These are phyloP conservation scores for Bisporella sp. DNA, from an alignment of 2,329 filamentous ascomycete genomes.

Conservation along the genomic window DNA sequence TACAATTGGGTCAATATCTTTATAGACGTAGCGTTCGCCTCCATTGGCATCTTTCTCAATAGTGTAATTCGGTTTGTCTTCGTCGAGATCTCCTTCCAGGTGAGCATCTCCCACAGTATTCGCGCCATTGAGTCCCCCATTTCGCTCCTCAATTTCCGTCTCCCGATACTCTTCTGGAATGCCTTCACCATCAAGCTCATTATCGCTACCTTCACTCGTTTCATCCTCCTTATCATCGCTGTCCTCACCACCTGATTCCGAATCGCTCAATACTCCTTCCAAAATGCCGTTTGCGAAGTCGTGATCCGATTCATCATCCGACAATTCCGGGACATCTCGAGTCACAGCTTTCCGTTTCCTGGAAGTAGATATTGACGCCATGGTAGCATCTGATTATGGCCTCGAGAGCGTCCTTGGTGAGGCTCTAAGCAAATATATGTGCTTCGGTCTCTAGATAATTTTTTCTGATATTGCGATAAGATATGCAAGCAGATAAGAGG, in stretches of 20 bases:
- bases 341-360: constrained; percentile 59
- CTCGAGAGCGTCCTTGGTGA: no score
- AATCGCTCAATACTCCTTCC: constrained; percentile 49
- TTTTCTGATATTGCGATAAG: no score
- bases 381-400: constrained; percentile 6
- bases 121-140: constrained; percentile 31
- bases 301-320: constrained; percentile 49
- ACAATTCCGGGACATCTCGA: constrained; percentile 41
- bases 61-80: constrained; percentile 41
- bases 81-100: constrained; percentile 27
- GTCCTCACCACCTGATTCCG: constrained; percentile 52
- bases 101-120: constrained; percentile 28
- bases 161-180: constrained; percentile 28
- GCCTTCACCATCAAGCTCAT: constrained; percentile 35
- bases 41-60: constrained; percentile 81
- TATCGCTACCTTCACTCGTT: constrained; percentile 32
- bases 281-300: constrained; percentile 50
- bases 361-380: constrained; percentile 21
- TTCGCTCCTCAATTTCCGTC: constrained; percentile 28
- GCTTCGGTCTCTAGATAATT: no score
- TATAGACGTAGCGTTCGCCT: constrained; percentile 82
- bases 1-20: constrained; percentile 77
- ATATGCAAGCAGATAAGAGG: no score
- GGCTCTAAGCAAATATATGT: no score
- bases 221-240: constrained; percentile 39